These are phyloP conservation scores for Umbelopsis vinacea DNA, from an alignment of 192 early-diverging fungal genomes.

Conservation along the genomic window DNA sequence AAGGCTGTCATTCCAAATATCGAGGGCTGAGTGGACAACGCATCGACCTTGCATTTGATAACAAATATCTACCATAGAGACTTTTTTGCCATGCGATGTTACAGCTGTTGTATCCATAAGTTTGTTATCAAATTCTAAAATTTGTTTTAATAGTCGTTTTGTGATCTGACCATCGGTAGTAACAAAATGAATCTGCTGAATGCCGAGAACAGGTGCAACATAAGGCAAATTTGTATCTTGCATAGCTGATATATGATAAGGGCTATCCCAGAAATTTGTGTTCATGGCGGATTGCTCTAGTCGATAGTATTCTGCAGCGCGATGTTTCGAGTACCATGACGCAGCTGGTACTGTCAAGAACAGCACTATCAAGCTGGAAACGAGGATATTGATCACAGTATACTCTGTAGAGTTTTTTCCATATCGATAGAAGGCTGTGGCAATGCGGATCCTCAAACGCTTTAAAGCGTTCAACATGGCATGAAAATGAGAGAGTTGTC, in stretches of 20 bases:
- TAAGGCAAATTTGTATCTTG: background rate
- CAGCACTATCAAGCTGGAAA: background rate
- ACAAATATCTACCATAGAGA: slow-evolving; percentile 24
- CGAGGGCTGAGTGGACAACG: slow-evolving; percentile 62
- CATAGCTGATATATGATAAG: slow-evolving; percentile 18
- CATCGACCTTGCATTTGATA: slow-evolving; percentile 41
- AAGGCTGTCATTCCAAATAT: slow-evolving; percentile 46
- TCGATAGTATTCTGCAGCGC: slow-evolving; percentile 13
- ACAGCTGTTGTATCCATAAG: slow-evolving; percentile 18
- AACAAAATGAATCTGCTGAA: slow-evolving; percentile 28
- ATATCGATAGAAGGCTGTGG: background rate
- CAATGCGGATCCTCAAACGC: slow-evolving; percentile 6
- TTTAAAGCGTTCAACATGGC: slow-evolving; percentile 22
- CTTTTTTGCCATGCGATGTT: slow-evolving; percentile 1
- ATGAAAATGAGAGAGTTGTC: background rate
- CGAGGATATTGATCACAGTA: slow-evolving; percentile 1
- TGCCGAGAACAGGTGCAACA: slow-evolving; percentile 13
- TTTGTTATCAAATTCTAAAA: slow-evolving; percentile 17
- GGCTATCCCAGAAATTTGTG: slow-evolving; percentile 15
- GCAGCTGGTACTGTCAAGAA: background rate
- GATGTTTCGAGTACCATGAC: slow-evolving; percentile 11
- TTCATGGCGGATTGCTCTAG: background rate
- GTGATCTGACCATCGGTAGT: slow-evolving; percentile 19
- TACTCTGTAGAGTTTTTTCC: background rate
- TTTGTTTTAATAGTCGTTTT: slow-evolving; percentile 26